Evolutionary conservation across 23 red algal species (phyloP), one percentile per base, ranked within the genome.

Genomic region (Cyanidium caldarium): DNA sequence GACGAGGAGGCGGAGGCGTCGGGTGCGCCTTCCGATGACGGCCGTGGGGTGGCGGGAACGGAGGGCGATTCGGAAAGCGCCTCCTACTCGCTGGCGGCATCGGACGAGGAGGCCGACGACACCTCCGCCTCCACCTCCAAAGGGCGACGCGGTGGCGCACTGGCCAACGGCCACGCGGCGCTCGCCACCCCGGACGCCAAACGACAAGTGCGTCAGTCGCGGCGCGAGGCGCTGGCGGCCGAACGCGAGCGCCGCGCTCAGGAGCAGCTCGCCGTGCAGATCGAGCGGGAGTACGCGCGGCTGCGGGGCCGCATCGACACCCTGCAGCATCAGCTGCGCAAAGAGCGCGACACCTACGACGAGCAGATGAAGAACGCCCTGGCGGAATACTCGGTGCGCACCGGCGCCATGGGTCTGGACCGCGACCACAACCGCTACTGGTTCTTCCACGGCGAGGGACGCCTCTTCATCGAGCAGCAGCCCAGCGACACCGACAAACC

Each of bases 381-480:
- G 10, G 7, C 51, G 51, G 51, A 61, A 28, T 61, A 61, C 23
- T 21, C 51, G 23, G 51, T 61, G 51, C 51, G 51, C 3, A 61
- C 51, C 5, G 31, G n/a, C 10, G n/a, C 51, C 13, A 16, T 61
- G 51, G 51, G 51, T 61, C 51, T 61, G 10, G 51, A 61, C 51
- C 51, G 51, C 10, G 51, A 61, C 51, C 23, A 28, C 13, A 61
- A 61, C 31, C 51, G 51, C 51, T 61, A 21, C 21, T 61, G 51
- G 51, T 61, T 61, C 51, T 61, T 61, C 51, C 51, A 61, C 51
- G 51, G 51, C 23, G 51, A 61, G 21, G 51, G 51, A 28, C 51
- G 51, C 7, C 51, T 61, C 10, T 61, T 61, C 31, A 61, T 61
- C 31, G 51, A 61, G 21, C 7, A 61, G 21, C 51, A 61, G 23